Conservation (phyloP, 129 eudicot species). For the Flaveria ramosissima region DNA sequence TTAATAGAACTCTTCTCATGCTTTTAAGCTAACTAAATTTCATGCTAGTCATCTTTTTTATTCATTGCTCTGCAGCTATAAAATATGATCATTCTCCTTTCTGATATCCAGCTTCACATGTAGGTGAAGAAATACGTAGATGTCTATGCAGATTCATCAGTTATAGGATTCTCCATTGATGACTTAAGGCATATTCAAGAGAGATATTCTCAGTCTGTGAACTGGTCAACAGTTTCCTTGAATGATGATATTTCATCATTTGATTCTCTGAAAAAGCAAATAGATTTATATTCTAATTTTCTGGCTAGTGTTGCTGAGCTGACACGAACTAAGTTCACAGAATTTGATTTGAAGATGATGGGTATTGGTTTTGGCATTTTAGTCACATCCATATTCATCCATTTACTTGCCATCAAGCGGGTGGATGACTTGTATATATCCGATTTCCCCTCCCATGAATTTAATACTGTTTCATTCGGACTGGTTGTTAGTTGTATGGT, state of each 20-base stretch:
- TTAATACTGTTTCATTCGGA: conserved; percentile 39
- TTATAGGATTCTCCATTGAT: conserved; percentile 82
- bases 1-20: conserved; percentile 6
- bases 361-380: conserved; percentile 69
- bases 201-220: conserved; percentile 61
- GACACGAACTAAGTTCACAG: conserved; percentile 94
- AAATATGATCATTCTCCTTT: not conserved
- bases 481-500: conserved; percentile 47
- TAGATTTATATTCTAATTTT: conserved; percentile 60
- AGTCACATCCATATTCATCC: conserved; percentile 63
- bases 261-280: conserved; percentile 50
- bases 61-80: not conserved
- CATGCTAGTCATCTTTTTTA: not conserved
- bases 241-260: conserved; percentile 40
- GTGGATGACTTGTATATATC: conserved; percentile 42
- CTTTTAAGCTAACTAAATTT: not conserved
- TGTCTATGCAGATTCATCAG: conserved; percentile 84
- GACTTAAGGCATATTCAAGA: conserved; percentile 68
- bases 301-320: conserved; percentile 74
- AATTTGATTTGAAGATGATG: conserved; percentile 79
- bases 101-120: conserved; percentile 37
- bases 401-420: conserved; percentile 50
- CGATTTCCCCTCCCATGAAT: conserved; percentile 23
- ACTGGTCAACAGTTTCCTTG: conserved; percentile 41
- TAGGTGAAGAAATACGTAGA: conserved; percentile 97